Evolutionary conservation across 768 basidiomycete genomes (phyloP).

Genomic region (Pleurotus sapidus): DNA sequence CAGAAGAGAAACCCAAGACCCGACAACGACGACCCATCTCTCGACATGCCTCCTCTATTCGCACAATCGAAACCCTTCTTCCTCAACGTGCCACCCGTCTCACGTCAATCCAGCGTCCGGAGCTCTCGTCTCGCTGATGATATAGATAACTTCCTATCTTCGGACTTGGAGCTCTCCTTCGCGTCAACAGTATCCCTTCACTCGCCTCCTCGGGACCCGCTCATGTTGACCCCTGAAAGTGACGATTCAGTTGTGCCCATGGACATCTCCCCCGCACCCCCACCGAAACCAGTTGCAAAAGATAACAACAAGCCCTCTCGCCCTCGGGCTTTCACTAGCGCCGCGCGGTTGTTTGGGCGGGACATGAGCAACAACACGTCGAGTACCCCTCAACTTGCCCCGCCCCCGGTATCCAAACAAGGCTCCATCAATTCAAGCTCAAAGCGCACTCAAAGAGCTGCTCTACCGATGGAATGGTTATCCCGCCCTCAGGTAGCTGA

Average conservation of each 20-base stretch:
- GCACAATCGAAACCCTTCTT: constrained; percentile 33
- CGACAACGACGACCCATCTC: constrained; percentile 18
- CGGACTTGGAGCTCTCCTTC: constrained; percentile 80
- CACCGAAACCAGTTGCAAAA: constrained; percentile 19
- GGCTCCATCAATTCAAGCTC: constrained; percentile 37
- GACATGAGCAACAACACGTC: constrained; percentile 62
- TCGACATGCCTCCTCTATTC: constrained; percentile 53
- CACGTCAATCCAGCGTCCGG: constrained; percentile 43
- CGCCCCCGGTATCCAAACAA: constrained; percentile 18
- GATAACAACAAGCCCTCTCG: constrained; percentile 31
- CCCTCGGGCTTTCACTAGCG: constrained; percentile 65
- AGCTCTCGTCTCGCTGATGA: constrained; percentile 38
- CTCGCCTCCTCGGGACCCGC: constrained; percentile 54
- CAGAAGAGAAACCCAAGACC: constrained; percentile 36
- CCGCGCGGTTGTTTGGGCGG: constrained; percentile 66
- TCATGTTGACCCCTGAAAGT: constrained; percentile 44
- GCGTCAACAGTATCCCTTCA: constrained; percentile 80
- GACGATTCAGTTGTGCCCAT: constrained; percentile 56
- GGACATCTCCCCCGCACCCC: constrained; percentile 77
- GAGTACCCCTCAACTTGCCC: constrained; percentile 28
- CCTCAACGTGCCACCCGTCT: constrained; percentile 42
- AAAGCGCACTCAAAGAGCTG: constrained; percentile 61
- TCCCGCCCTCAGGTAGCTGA: constrained; percentile 17
- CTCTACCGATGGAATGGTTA: constrained; percentile 64
- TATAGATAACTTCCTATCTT: constrained; percentile 64